Evolutionary conservation across 208 protist species (phyloP).

Genomic region (Crithidia expoeki): DNA sequence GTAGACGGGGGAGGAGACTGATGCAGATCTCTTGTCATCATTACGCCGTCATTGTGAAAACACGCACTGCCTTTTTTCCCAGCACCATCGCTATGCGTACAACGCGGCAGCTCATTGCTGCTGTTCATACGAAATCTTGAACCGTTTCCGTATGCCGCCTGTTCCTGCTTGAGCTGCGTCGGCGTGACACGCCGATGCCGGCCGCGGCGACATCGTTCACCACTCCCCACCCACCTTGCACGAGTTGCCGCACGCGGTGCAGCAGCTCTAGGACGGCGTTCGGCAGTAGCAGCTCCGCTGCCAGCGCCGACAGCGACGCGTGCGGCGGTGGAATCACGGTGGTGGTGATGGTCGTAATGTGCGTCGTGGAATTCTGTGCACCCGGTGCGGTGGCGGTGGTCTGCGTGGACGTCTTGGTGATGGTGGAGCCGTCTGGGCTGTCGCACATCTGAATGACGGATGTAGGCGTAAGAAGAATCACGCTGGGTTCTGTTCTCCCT

Average conservation of each 20-base stretch:
- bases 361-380: background rate
- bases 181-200: too few species aligned
- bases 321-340: background rate
- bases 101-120: too few species aligned
- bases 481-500: background rate
- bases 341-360: background rate
- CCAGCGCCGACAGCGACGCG: conserved; percentile 17
- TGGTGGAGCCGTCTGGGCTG: conserved; percentile 5
- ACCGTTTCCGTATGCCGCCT: background rate
- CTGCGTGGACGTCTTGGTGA: conserved; percentile 1
- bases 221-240: conserved; percentile 2
- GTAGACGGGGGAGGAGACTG: too few species aligned
- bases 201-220: background rate
- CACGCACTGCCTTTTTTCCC: too few species aligned
- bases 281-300: conserved; percentile 28
- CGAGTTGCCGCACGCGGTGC: background rate
- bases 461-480: background rate
- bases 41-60: too few species aligned
- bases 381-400: background rate
- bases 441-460: conserved; percentile 23
- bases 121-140: too few species aligned
- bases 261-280: conserved; percentile 22
- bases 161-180: too few species aligned
- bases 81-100: too few species aligned
- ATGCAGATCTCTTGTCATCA: too few species aligned